A percentile compares a stretch with the other conserved stretches of the same genome.
These are phyloP conservation scores for Linderniella brevidens DNA, from an alignment of 257 asterid genomes.

Conservation along the genomic window DNA sequence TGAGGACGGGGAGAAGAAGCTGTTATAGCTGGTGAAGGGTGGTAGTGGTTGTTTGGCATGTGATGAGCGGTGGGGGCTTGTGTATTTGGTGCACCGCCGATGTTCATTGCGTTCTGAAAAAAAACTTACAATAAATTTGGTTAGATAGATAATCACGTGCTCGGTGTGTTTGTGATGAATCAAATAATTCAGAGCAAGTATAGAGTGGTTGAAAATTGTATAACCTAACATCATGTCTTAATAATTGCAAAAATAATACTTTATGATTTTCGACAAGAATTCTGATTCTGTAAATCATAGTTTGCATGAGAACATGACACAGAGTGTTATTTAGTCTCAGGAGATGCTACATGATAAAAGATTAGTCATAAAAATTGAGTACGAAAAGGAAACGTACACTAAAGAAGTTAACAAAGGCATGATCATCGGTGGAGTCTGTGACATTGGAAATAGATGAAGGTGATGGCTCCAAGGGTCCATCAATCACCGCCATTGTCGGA, in stretches of 20 bases:
- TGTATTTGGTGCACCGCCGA: conserved; percentile 38
- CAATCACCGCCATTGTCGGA: conserved; percentile 69
- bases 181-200: no score
- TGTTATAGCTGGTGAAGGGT: conserved; percentile 22
- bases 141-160: no score
- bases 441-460: conserved; percentile 29
- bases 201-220: no score
- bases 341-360: neutral
- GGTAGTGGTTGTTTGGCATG: conserved; percentile 26
- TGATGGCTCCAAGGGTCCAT: conserved; percentile 80
- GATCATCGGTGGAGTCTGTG: conserved; percentile 55
- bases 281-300: no score
- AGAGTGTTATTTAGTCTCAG: neutral
- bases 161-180: no score
- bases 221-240: no score
- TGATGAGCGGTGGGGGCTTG: conserved; percentile 30
- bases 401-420: conserved; percentile 73
- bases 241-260: no score
- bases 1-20: conserved; percentile 24
- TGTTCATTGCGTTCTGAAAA: neutral
- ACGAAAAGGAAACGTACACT: conserved; percentile 30
- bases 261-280: no score
- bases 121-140: no score
- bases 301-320: no score
- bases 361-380: conserved; percentile 1